Percentiles rank a stretch among this genome's conserved stretches.
Evolutionary conservation across 345 rosid genomes (phyloP).

Genomic region (Gossypium thurberi): DNA sequence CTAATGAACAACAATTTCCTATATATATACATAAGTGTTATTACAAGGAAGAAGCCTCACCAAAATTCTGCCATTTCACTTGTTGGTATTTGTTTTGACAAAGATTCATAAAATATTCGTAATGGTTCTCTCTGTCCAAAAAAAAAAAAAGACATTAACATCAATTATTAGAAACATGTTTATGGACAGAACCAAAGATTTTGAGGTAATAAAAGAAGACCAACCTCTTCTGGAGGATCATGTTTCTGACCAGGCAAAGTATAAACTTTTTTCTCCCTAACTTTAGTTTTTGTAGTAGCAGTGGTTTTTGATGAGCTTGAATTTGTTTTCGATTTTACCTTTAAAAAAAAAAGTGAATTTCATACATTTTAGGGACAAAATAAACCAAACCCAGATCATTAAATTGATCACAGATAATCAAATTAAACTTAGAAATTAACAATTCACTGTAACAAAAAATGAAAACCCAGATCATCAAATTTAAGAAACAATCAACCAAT

Average conservation of each 20-base stretch:
- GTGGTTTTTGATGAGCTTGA: conserved; percentile 41
- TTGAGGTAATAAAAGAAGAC: background rate
- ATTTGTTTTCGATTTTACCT: conserved; percentile 8
- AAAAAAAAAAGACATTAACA: conserved; percentile 1
- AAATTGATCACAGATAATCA: background rate
- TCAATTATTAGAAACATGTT: background rate
- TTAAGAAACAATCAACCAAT: background rate
- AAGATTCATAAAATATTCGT: conserved; percentile 86
- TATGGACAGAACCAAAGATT: conserved; percentile 5
- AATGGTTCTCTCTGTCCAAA: conserved; percentile 77
- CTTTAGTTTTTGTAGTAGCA: conserved; percentile 41
- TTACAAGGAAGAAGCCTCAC: conserved; percentile 33
- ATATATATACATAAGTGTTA: background rate
- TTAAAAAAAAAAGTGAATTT: background rate
- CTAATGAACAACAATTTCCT: background rate
- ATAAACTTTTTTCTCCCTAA: conserved; percentile 84
- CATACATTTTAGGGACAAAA: background rate
- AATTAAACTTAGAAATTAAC: conserved; percentile 2
- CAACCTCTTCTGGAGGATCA: conserved; percentile 94
- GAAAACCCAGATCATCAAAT: background rate
- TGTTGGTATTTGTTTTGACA: conserved; percentile 70
- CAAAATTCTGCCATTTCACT: conserved; percentile 99
- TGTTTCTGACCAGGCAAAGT: conserved; percentile 76
- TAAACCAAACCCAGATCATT: background rate
- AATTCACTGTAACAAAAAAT: background rate